Evolutionary conservation across 352 stramenopile genomes (phyloP), one percentile per base, ranked within the genome.

Genomic region (Ophiocytium majus): DNA sequence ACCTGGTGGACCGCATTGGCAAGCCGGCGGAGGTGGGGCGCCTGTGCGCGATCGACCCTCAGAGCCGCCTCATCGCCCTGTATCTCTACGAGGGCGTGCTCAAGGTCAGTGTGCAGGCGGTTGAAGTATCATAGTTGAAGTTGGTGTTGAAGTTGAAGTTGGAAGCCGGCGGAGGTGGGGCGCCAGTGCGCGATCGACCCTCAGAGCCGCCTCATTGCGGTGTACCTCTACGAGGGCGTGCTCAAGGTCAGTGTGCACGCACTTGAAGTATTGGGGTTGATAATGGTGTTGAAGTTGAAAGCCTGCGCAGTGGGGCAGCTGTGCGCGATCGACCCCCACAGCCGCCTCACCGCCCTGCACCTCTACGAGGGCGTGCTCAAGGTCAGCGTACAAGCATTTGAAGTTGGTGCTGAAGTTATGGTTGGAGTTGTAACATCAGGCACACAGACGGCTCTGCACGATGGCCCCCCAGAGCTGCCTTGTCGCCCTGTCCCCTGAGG

Each of bases 361-460:
- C 79, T 89, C 43, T 89, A 89, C 34, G 85, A 89, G 19, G 85
- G 85, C 19, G 50, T 88, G 63, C 81, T 89, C 79, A 87, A 89
- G 66, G 84, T 78, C 5, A 57, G 43, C n/a, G n/a, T n/a, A n/a
- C n/a, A n/a, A n/a, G n/a, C n/a, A n/a, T n/a, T 57, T 57, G 43
- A 57, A 57, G 43, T 57, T 57, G 14, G 43, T 14, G 5, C 14
- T 57, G 43, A 57, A 57, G 43, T 75, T 75, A 23, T 31, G 5
- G 31, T 33, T 9, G 85, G 66, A 76, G n/a, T n/a, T n/a, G n/a
- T n/a, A 76, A 32, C 74, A 76, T n/a, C 85, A 76, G 10, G 85
- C 89, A 23, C 79, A 83, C 79, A 76, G 83, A 50, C 83, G 88
- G 50, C 85, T 89, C 81, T 76, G 85, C 19, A 63, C 85, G 34